These are phyloP conservation scores for Trichoderma oligosporum DNA, from an alignment of 2,329 filamentous ascomycete genomes.

Conservation along the genomic window DNA sequence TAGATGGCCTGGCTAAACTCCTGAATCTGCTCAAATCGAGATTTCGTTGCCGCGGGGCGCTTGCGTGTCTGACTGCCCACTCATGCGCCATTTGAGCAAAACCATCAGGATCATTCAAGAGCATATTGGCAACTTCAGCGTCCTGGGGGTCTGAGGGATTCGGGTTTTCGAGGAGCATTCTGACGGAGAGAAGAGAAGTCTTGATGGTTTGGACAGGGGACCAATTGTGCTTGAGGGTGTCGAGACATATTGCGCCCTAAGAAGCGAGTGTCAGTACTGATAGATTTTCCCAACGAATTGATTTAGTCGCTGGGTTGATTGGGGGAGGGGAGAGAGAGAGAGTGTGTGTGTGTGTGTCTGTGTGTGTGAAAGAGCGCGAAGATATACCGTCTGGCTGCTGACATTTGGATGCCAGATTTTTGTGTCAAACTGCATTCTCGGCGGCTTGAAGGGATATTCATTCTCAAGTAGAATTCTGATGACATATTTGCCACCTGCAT, in stretches of 20 bases:
- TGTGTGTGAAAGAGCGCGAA: too few species aligned
- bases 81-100: constrained; percentile 82
- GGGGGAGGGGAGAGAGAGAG: background rate
- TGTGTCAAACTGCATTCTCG: constrained; percentile 85
- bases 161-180: constrained; percentile 86
- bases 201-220: constrained; percentile 96
- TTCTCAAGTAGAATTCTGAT: constrained; percentile 85
- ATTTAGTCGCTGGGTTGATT: background rate
- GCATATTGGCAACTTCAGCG: constrained; percentile 88
- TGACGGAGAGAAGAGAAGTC: constrained; percentile 86
- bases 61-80: constrained; percentile 82
- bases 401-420: constrained; percentile 98
- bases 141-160: constrained; percentile 97
- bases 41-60: constrained; percentile 55
- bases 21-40: constrained; percentile 42
- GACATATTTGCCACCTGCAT: constrained; percentile 76
- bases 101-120: constrained; percentile 71
- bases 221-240: constrained; percentile 86
- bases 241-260: constrained; percentile 95
- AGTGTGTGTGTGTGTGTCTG: background rate
- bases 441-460: constrained; percentile 91
- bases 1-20: constrained; percentile 46
- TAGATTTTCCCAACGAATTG: background rate
- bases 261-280: background rate
- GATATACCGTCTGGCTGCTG: constrained; percentile 82